A percentile compares a stretch with the other conserved stretches of the same genome.
phyloP scores from a whole-genome alignment of 208 protist genomes.

The Acanthamoeba sp. region DNA sequence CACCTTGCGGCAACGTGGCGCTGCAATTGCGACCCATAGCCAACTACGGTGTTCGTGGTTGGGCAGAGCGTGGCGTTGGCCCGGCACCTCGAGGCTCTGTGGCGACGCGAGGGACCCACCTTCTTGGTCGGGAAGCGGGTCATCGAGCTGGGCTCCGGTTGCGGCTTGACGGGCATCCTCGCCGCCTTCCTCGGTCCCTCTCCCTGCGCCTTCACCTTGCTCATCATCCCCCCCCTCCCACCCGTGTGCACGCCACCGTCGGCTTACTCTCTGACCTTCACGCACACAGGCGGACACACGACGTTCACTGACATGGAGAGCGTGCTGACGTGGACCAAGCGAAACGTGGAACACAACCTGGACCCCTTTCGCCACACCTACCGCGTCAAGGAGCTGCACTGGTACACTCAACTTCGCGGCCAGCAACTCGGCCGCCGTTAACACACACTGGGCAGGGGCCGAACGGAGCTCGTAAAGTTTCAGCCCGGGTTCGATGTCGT shows the following conservation, averaged over 20 bases:
- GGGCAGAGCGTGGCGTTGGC: constrained; percentile 52
- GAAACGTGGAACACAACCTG: constrained; percentile 2
- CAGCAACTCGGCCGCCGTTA: background rate
- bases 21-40: too few relatives aligned
- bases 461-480: background rate
- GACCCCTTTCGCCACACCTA: background rate
- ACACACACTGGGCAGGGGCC: background rate
- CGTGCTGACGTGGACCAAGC: background rate
- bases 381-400: background rate
- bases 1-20: background rate
- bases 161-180: constrained; percentile 46
- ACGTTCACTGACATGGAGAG: constrained; percentile 57
- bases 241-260: too few relatives aligned
- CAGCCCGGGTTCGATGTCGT: constrained; percentile 50
- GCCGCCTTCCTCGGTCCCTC: background rate
- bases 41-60: too few relatives aligned
- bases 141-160: constrained; percentile 49
- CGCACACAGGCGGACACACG: background rate
- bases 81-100: constrained; percentile 9
- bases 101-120: background rate
- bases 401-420: background rate
- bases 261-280: background rate
- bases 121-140: constrained; percentile 4
- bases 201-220: background rate
- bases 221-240: too few relatives aligned